phyloP scores from a whole-genome alignment of 1,139 yeast species.

The Debaryomyces robertsiae region DNA sequence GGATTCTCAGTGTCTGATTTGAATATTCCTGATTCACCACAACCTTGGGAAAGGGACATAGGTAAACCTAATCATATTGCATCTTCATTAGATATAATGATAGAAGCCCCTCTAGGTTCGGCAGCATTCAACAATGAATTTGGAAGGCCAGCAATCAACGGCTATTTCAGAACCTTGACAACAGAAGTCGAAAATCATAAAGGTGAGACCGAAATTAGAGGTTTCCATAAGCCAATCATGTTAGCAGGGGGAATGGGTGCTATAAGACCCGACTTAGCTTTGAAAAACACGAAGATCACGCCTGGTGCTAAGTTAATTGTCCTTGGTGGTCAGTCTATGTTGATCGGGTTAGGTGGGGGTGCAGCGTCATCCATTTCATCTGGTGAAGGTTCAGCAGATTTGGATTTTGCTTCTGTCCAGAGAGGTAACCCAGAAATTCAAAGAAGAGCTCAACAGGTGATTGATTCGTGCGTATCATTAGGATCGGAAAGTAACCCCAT shows the following conservation, averaged over 20 bases:
- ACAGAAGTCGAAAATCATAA: conserved; percentile 66
- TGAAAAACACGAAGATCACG: conserved; percentile 84
- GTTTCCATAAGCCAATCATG: conserved; percentile 99
- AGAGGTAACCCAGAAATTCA: conserved; percentile 99
- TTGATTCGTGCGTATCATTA: conserved; percentile 86
- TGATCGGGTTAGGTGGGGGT: conserved; percentile 99
- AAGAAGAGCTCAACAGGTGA: conserved; percentile 98
- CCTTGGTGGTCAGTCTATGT: conserved; percentile 98
- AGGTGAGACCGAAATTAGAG: conserved; percentile 78
- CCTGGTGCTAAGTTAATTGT: conserved; percentile 94
- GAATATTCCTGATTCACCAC: conserved; percentile 78
- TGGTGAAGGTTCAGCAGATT: conserved; percentile 94
- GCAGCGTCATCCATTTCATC: conserved; percentile 96
- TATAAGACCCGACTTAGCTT: conserved; percentile 88
- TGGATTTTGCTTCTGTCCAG: conserved; percentile 98
- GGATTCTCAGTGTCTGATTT: conserved; percentile 94
- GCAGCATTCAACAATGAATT: conserved; percentile 99
- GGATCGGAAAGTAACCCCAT: conserved; percentile 78
- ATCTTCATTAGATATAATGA: conserved; percentile 89
- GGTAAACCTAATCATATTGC: conserved; percentile 96
- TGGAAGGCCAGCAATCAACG: conserved; percentile 97
- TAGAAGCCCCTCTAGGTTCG: conserved; percentile 96
- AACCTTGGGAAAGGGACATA: conserved; percentile 90
- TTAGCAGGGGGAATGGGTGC: conserved; percentile 99
- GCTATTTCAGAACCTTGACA: conserved; percentile 94